A percentile compares a stretch with the other conserved stretches of the same genome.
phyloP scores from a whole-genome alignment of 192 early-diverging fungal genomes.

The Backusella morwellensis region DNA sequence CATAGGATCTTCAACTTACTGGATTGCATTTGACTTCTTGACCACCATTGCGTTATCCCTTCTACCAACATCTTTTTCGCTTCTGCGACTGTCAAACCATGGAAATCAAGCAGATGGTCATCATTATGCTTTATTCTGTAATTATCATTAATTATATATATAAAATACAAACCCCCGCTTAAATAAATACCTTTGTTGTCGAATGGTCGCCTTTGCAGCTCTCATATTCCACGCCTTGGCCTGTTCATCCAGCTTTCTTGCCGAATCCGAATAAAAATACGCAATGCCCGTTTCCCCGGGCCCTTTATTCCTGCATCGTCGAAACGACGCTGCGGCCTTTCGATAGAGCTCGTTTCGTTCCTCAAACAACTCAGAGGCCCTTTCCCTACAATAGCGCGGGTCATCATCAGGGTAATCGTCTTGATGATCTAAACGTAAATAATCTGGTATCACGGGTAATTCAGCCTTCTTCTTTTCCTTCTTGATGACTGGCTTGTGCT shows the following conservation, averaged over 20 bases:
- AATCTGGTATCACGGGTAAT: conserved; percentile 32
- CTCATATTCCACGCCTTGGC: conserved; percentile 55
- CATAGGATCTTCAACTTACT: conserved; percentile 5
- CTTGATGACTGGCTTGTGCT: neutral
- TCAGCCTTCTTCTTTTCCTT: neutral
- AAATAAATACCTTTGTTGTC: conserved; percentile 12
- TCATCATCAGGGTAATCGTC: conserved; percentile 45
- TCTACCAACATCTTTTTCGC: conserved; percentile 57
- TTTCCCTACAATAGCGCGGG: conserved; percentile 44
- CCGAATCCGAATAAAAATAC: conserved; percentile 50
- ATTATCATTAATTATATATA: neutral
- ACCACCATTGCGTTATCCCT: conserved; percentile 58
- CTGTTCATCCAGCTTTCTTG: conserved; percentile 34
- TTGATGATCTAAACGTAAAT: conserved; percentile 30
- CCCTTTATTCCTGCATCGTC: conserved; percentile 26
- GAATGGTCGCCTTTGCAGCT: conserved; percentile 49
- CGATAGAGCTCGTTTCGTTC: conserved; percentile 46
- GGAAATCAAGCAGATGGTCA: conserved; percentile 63
- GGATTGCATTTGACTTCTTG: conserved; percentile 38
- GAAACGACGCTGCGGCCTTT: conserved; percentile 44
- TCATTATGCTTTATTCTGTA: conserved; percentile 28
- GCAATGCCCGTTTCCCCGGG: conserved; percentile 47
- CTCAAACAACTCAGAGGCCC: conserved; percentile 29
- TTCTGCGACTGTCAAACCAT: conserved; percentile 63
- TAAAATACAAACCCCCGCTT: neutral